These are phyloP conservation scores for Penicillium coffeae DNA, from an alignment of 495 filamentous ascomycete species.

Conservation along the genomic window DNA sequence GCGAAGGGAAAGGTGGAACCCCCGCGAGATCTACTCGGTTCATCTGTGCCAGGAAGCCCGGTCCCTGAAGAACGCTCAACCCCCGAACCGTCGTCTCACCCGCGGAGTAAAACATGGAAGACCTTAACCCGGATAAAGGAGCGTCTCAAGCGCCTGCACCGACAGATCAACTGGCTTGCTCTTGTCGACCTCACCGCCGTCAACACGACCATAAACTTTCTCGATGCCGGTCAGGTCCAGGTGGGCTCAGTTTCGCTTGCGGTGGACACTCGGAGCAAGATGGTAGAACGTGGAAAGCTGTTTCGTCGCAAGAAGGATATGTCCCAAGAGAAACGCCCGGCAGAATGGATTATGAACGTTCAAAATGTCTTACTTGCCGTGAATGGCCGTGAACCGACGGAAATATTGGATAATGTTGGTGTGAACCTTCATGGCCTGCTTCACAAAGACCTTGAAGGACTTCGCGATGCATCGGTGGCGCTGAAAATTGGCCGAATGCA, in stretches of 20 bases:
- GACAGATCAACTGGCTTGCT: slow-evolving; percentile 81
- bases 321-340: slow-evolving; percentile 69
- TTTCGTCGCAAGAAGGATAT: slow-evolving; percentile 78
- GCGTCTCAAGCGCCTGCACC: slow-evolving; percentile 77
- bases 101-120: slow-evolving; percentile 73
- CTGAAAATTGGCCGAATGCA: slow-evolving; percentile 88
- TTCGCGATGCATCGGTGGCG: slow-evolving; percentile 84
- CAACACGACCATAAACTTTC: slow-evolving; percentile 68
- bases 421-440: slow-evolving; percentile 89
- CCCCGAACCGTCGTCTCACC: slow-evolving; percentile 17
- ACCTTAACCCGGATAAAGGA: slow-evolving; percentile 73
- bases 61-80: slow-evolving; percentile 20
- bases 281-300: slow-evolving; percentile 84
- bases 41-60: slow-evolving; percentile 19
- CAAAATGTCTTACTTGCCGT: slow-evolving; percentile 84
- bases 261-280: slow-evolving; percentile 86
- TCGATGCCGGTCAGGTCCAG: slow-evolving; percentile 78
- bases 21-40: slow-evolving; percentile 17
- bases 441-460: slow-evolving; percentile 81
- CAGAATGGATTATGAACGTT: slow-evolving; percentile 88
- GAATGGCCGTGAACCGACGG: slow-evolving; percentile 78
- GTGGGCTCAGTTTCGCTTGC: slow-evolving; percentile 79
- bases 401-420: slow-evolving; percentile 82
- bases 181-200: slow-evolving; percentile 87
- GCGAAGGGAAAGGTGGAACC: slow-evolving; percentile 37